Conservation (phyloP, 1,284 basidiomycete genomes). For the Pseudozyma pruni region DNA sequence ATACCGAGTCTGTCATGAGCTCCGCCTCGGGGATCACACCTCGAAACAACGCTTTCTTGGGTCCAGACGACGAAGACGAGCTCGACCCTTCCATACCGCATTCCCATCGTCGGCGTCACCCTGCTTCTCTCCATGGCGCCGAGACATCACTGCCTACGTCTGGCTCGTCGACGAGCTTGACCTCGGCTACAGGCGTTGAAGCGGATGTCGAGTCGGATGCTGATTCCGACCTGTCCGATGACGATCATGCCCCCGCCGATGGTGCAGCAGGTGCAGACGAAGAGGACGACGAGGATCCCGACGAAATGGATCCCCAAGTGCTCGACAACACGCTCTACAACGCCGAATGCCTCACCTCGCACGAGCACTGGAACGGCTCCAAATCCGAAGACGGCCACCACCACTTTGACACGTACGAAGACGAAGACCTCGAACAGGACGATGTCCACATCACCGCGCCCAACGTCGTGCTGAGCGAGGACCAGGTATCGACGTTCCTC, state of each 20-base stretch:
- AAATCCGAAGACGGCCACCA: conserved; percentile 33
- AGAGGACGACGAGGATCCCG: conserved; percentile 33
- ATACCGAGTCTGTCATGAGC: conserved; percentile 40
- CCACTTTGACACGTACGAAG: conserved; percentile 44
- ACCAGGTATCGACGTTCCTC: conserved; percentile 32
- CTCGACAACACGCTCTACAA: conserved; percentile 63
- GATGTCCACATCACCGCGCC: conserved; percentile 47
- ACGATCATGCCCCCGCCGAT: conserved; percentile 3
- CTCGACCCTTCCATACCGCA: conserved; percentile 13
- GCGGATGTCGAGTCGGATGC: conserved; percentile 40
- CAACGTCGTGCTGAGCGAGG: conserved; percentile 46
- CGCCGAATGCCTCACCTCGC: conserved; percentile 56
- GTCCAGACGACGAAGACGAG: conserved; percentile 27
- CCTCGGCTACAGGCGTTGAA: conserved; percentile 18
- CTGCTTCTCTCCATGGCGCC: conserved; percentile 4
- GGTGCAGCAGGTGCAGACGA: conserved; percentile 15
- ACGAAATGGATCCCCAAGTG: conserved; percentile 48
- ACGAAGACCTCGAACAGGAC: conserved; percentile 34
- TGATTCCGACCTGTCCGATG: conserved; percentile 15
- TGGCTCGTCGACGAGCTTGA: conserved; percentile 14
- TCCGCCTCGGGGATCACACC: conserved; percentile 44
- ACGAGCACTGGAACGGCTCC: conserved; percentile 48
- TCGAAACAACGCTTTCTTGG: conserved; percentile 53
- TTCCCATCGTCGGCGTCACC: conserved; percentile 15
- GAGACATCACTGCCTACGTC: conserved; percentile 10